Conservation (phyloP, 1,139 yeast species). For the Taphrina wiesneri region DNA sequence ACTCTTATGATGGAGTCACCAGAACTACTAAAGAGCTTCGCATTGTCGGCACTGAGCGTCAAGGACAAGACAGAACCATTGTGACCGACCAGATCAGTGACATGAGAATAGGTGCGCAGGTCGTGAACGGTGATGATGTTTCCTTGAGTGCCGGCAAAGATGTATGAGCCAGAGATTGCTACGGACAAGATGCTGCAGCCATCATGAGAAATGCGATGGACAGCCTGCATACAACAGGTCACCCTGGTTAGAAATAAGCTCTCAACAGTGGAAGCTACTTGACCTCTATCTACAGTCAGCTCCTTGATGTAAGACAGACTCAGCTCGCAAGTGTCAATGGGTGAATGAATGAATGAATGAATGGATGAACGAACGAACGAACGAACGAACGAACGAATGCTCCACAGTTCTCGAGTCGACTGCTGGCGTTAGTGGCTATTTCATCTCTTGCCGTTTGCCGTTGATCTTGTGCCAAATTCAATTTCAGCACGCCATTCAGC, state of each 20-base stretch:
- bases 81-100: conserved; percentile 56
- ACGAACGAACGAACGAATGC: too few species aligned
- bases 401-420: neutral
- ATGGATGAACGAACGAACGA: too few species aligned
- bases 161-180: conserved; percentile 59
- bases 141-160: conserved; percentile 93
- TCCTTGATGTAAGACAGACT: too few species aligned
- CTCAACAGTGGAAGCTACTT: too few species aligned
- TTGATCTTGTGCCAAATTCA: neutral
- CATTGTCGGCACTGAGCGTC: conserved; percentile 59
- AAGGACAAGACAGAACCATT: conserved; percentile 73
- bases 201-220: conserved; percentile 15
- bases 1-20: conserved; percentile 85
- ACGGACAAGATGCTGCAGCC: conserved; percentile 59
- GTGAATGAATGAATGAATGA: too few species aligned
- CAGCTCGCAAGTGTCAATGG: too few species aligned
- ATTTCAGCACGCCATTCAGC: conserved; percentile 6
- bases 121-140: conserved; percentile 67
- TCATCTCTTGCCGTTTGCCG: neutral
- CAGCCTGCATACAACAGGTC: conserved; percentile 5
- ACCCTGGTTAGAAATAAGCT: too few species aligned
- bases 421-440: neutral
- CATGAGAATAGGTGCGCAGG: conserved; percentile 60
- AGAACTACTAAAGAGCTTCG: conserved; percentile 76
- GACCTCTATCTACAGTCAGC: too few species aligned